Base-by-base conservation (phyloP, 805 yeast species). In the Danielozyma ontarioensis region DNA sequence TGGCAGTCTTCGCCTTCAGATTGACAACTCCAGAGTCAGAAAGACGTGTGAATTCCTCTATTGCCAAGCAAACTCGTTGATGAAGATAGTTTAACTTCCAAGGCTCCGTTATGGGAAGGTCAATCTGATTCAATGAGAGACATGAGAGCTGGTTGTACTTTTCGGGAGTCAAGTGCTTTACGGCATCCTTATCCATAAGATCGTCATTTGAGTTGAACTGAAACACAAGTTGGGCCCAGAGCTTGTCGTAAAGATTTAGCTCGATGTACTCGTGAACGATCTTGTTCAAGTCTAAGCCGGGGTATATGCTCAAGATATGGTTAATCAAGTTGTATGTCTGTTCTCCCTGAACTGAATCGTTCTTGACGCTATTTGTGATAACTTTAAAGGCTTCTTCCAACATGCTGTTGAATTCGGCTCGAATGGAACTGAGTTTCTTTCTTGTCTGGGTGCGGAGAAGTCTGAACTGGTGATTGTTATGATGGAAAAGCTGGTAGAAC, bases 261-360 rank as follows among this genome's bases (percentile, higher is more conserved):
- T 89, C 96, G 12, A 85, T 79, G 45, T 85, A 85, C 34, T 76
- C 77, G 45, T 78, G 81, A 2, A 87, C 64, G 28, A 77, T 62
- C 36, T 64, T 66, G 42, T 66, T 74, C 41, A 77, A 56, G 36
- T 80, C 76, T 13, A 70, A 39, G 1, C 49, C 55, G 0, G 74
- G 71, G 27, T 64, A 54, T 10, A 59, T 43, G 3, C 45, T 33
- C 3, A 62, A 43, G 4, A 65, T 51, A 24, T 55, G 48, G 18
- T 50, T 50, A 3, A 66, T 50, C 10, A 64, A 29, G 31, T 52
- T 47, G 39, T 53, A 59, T 3, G 61, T 50, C 21, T 54, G 55
- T 31, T 62, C 66, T 10, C 64, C 54, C n/a, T 62, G 58, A 3
- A 61, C 50, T 8, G 57, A 42, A 17, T 59, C 62, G 2, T 48